Base-by-base conservation (phyloP, 1,284 basidiomycete genomes). In the Sanguinoderma infundibulare region DNA sequence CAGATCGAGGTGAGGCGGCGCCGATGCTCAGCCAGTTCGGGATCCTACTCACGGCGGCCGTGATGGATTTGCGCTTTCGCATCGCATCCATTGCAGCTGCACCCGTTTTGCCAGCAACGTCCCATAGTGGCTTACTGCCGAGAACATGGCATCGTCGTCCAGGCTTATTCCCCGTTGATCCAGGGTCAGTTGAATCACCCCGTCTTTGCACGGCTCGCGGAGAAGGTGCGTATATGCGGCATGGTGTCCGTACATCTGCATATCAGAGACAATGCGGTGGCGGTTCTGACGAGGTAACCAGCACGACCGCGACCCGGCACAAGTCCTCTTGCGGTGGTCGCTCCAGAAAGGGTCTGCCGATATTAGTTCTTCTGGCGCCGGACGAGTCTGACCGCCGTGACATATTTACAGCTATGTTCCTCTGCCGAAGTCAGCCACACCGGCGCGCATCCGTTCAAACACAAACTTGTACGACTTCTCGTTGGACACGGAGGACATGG, bases 61-160 rank as follows among this genome's bases (percentile, higher is more conserved):
- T n/a, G n/a, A n/a, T n/a, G n/a, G 14, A n/a, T 15, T 46, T 44
- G 17, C n/a, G 39, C 35, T 14, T 22, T 17, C 20, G 17, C n/a
- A n/a, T n/a, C n/a, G n/a, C n/a, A n/a, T n/a, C 22, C 20, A 47
- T 17, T 0, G 55, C 69, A 93, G 86, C 79, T 95, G 7, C 92
- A 95, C 70, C 94, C 94, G 0, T 87, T 91, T 67, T 95, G 92
- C 75, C 93, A 95, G 70, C 92, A 94, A 64, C 79, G 79, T 46
- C 83, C 87, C 9, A 93, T 96, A 59, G 92, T 94, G 28, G 79
- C 83, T 20, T 96, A 92, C 73, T 96, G 94, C 77, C 70, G 76
- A 26, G 73, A 83, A 52, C 78, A 94, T 64, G 79, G 78, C 6
- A 93, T 97, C 56, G 78, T 89, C 34, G 78, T 96, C 6, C 82